phyloP scores from a whole-genome alignment of 140 eudicot genomes.

The Bidens hawaiensis region DNA sequence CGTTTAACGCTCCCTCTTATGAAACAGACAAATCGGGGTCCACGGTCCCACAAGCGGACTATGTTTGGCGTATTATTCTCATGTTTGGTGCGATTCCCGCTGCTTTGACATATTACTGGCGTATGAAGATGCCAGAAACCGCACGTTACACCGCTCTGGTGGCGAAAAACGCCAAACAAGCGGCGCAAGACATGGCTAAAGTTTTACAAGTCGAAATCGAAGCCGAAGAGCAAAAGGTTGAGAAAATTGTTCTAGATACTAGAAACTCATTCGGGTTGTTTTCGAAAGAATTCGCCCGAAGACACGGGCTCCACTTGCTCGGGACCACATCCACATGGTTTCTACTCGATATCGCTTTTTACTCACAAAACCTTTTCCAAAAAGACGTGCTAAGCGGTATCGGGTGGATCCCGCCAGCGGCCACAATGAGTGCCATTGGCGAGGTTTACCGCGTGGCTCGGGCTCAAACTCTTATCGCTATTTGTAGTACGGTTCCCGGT shows the following conservation, averaged over 20 bases:
- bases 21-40: slow-evolving; percentile 6
- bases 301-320: slow-evolving; percentile 61
- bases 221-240: slow-evolving; percentile 43
- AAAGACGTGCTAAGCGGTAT: slow-evolving; percentile 50
- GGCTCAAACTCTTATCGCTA: slow-evolving; percentile 69
- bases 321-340: slow-evolving; percentile 71
- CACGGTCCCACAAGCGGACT: slow-evolving; percentile 36
- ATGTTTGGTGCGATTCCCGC: slow-evolving; percentile 58
- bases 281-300: slow-evolving; percentile 34
- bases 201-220: slow-evolving; percentile 53
- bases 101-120: slow-evolving; percentile 41
- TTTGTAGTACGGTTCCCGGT: slow-evolving; percentile 68
- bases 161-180: slow-evolving; percentile 36
- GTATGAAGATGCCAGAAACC: slow-evolving; percentile 58
- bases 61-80: slow-evolving; percentile 43
- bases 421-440: slow-evolving; percentile 47
- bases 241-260: not conserved
- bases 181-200: slow-evolving; percentile 30
- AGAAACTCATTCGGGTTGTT: slow-evolving; percentile 49
- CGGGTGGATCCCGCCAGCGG: slow-evolving; percentile 60
- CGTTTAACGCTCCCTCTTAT: slow-evolving; percentile 21
- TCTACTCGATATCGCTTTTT: slow-evolving; percentile 64
- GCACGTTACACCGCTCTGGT: slow-evolving; percentile 57
- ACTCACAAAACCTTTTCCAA: slow-evolving; percentile 69
- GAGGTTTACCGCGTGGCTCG: slow-evolving; percentile 51